Percentiles rank a stretch among this genome's conserved stretches.
phyloP scores from a whole-genome alignment of 2,329 filamentous ascomycete species.

The Colletotrichum tofieldiae region DNA sequence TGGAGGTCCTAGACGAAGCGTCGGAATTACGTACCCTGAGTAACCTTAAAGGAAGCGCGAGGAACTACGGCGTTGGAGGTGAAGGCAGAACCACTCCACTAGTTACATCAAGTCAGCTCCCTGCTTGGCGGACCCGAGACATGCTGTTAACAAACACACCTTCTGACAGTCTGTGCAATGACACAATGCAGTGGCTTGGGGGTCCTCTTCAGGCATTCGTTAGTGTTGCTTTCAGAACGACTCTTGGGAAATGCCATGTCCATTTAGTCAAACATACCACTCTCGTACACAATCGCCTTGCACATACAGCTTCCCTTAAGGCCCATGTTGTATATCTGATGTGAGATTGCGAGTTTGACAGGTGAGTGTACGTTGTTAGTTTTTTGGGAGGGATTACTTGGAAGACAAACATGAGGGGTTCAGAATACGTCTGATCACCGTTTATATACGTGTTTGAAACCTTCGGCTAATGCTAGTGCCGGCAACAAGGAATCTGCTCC shows the following conservation, averaged over 20 bases:
- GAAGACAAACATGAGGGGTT: not conserved
- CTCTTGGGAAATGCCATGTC: no score
- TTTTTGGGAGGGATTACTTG: no score
- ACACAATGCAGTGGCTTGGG: constrained; percentile 63
- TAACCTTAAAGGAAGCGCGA: constrained; percentile 62
- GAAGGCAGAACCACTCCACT: constrained; percentile 69
- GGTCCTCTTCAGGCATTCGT: constrained; percentile 53
- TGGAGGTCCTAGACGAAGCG: no score
- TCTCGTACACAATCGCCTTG: constrained; percentile 54
- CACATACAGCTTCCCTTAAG: constrained; percentile 55
- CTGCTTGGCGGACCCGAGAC: not conserved
- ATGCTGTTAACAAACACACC: constrained; percentile 49
- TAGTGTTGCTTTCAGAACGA: not conserved
- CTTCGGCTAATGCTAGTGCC: constrained; percentile 33
- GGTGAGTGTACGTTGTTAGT: not conserved
- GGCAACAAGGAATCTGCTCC: constrained; percentile 13
- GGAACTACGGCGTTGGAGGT: constrained; percentile 69
- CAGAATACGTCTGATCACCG: not conserved
- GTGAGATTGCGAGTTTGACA: not conserved
- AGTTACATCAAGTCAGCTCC: not conserved
- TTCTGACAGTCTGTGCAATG: constrained; percentile 71
- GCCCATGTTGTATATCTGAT: constrained; percentile 24
- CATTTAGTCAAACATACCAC: constrained; percentile 47
- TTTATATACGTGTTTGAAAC: constrained; percentile 34
- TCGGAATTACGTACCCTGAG: constrained; percentile 57